Percentiles rank a stretch among this genome's conserved stretches.
phyloP scores from a whole-genome alignment of 768 basidiomycete species.

The Suillus tomentosus region DNA sequence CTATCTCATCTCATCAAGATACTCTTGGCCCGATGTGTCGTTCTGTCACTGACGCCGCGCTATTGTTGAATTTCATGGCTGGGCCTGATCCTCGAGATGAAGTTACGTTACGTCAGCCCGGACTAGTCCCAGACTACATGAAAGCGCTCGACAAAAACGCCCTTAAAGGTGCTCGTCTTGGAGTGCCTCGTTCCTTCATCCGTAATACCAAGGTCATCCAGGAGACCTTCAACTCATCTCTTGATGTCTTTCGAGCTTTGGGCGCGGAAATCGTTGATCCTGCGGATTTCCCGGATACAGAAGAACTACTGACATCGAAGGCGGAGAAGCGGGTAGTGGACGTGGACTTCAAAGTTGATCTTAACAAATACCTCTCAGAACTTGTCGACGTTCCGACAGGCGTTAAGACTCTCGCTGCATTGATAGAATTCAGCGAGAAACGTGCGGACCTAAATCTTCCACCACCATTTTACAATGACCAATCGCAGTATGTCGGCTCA shows the following conservation, averaged over 20 bases:
- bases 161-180: conserved; percentile 52
- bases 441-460: conserved; percentile 47
- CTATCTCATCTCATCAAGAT: conserved; percentile 59
- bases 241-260: conserved; percentile 38
- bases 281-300: conserved; percentile 50
- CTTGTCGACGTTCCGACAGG: conserved; percentile 56
- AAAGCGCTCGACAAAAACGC: conserved; percentile 51
- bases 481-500: conserved; percentile 16
- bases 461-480: conserved; percentile 30
- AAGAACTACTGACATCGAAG: conserved; percentile 43
- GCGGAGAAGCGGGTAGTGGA: conserved; percentile 53
- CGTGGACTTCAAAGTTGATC: conserved; percentile 54
- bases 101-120: conserved; percentile 52
- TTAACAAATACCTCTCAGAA: conserved; percentile 43
- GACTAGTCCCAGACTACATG: conserved; percentile 53
- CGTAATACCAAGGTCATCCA: conserved; percentile 25
- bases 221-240: conserved; percentile 40
- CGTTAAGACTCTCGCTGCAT: conserved; percentile 54
- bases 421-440: conserved; percentile 54
- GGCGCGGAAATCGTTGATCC: conserved; percentile 55
- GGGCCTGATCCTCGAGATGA: conserved; percentile 56
- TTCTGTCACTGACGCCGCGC: conserved; percentile 55
- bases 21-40: conserved; percentile 60
- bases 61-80: conserved; percentile 54
- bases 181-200: conserved; percentile 47